These are phyloP conservation scores for Globisporangium cylindrosporum DNA, from an alignment of 352 stramenopile genomes.

Conservation along the genomic window DNA sequence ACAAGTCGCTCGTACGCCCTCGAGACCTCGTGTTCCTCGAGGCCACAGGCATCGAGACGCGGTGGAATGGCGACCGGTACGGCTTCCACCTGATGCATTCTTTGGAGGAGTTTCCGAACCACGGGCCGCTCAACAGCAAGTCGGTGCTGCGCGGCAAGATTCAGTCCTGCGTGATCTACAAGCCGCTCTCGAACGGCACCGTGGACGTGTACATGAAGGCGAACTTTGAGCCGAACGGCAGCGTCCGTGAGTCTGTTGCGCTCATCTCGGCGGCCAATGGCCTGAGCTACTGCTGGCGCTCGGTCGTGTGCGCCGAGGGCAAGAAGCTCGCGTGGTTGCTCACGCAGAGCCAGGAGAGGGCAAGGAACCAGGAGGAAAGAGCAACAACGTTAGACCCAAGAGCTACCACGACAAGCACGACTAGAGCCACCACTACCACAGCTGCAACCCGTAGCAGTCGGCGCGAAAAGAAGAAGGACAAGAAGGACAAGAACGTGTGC, in stretches of 20 bases:
- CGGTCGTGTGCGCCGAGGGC: slow-evolving; percentile 27
- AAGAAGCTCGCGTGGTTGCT: slow-evolving; percentile 28
- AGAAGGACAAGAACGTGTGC: slow-evolving; percentile 15
- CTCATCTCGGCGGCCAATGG: slow-evolving; percentile 21
- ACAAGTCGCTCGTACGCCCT: slow-evolving; percentile 11
- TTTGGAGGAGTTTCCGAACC: slow-evolving; percentile 24
- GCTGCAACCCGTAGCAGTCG: not conserved
- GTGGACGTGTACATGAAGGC: slow-evolving; percentile 52
- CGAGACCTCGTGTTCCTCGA: slow-evolving; percentile 40
- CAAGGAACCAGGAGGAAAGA: not conserved
- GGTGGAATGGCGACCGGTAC: slow-evolving; percentile 32
- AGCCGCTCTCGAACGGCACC: slow-evolving; percentile 22
- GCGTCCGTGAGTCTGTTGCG: slow-evolving; percentile 24
- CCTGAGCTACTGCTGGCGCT: slow-evolving; percentile 25
- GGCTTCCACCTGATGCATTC: slow-evolving; percentile 22
- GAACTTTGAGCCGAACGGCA: slow-evolving; percentile 34
- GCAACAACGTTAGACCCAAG: not conserved
- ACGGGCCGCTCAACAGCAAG: slow-evolving; percentile 21
- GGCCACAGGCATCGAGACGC: slow-evolving; percentile 28
- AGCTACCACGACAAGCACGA: not conserved
- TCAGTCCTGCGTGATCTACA: slow-evolving; percentile 39
- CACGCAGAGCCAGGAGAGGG: slow-evolving; percentile 11
- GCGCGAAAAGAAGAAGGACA: slow-evolving; percentile 28
- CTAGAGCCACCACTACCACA: not conserved
- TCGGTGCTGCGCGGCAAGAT: slow-evolving; percentile 35